Conservation (phyloP, 192 early-diverging fungal species). For the Powellomyces hirtus region DNA sequence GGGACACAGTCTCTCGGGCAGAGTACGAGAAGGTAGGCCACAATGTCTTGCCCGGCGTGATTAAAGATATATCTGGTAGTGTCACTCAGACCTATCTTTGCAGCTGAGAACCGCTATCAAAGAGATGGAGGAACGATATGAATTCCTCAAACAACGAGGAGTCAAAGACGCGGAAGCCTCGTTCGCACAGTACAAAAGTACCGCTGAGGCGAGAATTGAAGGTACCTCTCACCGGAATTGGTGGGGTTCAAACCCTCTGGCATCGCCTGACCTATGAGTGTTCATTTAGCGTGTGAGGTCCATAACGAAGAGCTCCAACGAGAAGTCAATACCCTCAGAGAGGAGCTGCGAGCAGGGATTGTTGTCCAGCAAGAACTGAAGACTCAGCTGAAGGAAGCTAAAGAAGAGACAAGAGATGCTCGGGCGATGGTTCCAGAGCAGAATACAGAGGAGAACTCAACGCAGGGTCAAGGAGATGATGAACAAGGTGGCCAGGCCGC, state of each 20-base stretch:
- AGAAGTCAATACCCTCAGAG: neutral
- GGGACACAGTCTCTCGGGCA: neutral
- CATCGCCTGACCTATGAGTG: too few relatives aligned
- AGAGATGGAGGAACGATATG: slow-evolving; percentile 14
- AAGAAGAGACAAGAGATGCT: neutral
- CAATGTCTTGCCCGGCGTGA: neutral
- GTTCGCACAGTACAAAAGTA: neutral
- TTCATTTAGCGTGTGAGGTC: slow-evolving; percentile 17
- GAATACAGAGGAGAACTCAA: neutral
- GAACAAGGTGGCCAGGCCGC: neutral
- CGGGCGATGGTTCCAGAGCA: neutral
- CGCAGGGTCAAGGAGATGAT: neutral
- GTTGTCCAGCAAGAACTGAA: neutral
- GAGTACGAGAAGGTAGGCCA: neutral
- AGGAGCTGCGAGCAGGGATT: neutral
- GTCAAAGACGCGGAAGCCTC: slow-evolving; percentile 14
- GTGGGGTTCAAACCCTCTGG: too few relatives aligned
- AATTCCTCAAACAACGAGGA: neutral
- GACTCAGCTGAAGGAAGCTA: slow-evolving; percentile 1
- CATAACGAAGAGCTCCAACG: slow-evolving; percentile 3
- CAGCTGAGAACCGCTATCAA: slow-evolving; percentile 2
- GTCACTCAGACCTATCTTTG: neutral
- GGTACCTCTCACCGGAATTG: too few relatives aligned
- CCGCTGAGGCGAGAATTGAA: slow-evolving; percentile 10
- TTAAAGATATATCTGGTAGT: neutral